Conservation (phyloP, 1,284 basidiomycete species). For the Wallemia ichthyophaga region DNA sequence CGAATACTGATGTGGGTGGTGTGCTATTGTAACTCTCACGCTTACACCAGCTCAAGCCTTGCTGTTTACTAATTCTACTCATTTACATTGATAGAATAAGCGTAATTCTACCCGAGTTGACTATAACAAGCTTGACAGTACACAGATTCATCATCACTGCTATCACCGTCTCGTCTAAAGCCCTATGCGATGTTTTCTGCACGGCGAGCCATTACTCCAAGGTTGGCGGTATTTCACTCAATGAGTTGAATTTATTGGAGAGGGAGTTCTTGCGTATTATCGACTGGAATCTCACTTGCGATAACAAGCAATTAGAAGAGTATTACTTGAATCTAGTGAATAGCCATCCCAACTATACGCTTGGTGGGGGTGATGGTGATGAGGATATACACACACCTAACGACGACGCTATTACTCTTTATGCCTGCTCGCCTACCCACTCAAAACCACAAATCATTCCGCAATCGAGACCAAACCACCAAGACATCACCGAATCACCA, state of each 20-base stretch:
- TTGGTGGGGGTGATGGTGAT: not conserved
- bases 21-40: too few species aligned
- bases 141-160: conserved; percentile 81
- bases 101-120: conserved; percentile 50
- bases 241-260: conserved; percentile 71
- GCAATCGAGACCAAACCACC: not conserved
- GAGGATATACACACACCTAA: too few species aligned
- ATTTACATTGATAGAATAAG: conserved; percentile 89
- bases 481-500: not conserved
- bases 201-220: conserved; percentile 72
- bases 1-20: conserved; percentile 51
- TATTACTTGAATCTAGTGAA: not conserved
- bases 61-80: conserved; percentile 57
- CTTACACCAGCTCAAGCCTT: conserved; percentile 29
- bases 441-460: not conserved
- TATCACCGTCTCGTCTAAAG: conserved; percentile 60
- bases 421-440: too few species aligned
- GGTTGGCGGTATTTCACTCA: conserved; percentile 66
- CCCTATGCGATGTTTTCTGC: conserved; percentile 72
- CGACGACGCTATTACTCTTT: too few species aligned
- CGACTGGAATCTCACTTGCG: conserved; percentile 48
- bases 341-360: not conserved
- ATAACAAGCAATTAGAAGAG: not conserved
- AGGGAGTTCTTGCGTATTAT: conserved; percentile 64
- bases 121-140: conserved; percentile 70